Conservation (phyloP, 2,329 filamentous ascomycete species). For the Xylariaceae sp. region DNA sequence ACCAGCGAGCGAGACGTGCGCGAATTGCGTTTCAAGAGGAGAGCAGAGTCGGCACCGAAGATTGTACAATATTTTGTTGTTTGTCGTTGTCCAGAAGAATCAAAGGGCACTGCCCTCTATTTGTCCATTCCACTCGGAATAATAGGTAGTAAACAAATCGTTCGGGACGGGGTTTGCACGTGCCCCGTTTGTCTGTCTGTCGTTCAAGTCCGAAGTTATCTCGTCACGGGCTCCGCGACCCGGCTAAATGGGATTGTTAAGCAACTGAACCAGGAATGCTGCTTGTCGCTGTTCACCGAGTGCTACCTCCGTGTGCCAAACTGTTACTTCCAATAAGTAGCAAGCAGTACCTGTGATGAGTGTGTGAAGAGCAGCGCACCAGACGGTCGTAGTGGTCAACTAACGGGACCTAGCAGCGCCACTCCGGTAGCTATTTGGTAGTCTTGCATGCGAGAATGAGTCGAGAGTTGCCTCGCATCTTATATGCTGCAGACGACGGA, state of each 20-base stretch:
- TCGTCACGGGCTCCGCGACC: not conserved
- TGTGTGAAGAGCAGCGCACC: not conserved
- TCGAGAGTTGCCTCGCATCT: slow-evolving; percentile 17
- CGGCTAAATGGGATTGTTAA: slow-evolving; percentile 12
- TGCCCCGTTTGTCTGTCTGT: not conserved
- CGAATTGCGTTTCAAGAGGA: slow-evolving; percentile 5
- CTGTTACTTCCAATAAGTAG: not conserved
- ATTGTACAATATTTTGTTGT: not conserved
- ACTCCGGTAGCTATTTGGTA: not conserved
- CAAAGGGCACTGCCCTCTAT: too few species aligned
- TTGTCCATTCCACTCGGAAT: not conserved
- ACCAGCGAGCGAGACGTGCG: not conserved
- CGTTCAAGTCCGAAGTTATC: too few species aligned
- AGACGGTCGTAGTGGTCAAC: not conserved
- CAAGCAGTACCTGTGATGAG: not conserved
- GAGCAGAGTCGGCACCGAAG: not conserved
- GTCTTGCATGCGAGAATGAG: slow-evolving; percentile 4
- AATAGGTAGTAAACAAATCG: not conserved
- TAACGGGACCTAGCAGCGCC: not conserved
- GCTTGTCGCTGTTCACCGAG: slow-evolving; percentile 6
- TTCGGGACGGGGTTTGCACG: not conserved
- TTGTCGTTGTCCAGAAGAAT: not conserved
- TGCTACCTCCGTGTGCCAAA: not conserved
- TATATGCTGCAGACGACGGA: not conserved
- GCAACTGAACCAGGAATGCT: slow-evolving; percentile 3